A percentile compares a stretch with the other conserved stretches of the same genome.
Evolutionary conservation across 78 protist genomes (phyloP).

Genomic region (Polysphondylium violaceum): DNA sequence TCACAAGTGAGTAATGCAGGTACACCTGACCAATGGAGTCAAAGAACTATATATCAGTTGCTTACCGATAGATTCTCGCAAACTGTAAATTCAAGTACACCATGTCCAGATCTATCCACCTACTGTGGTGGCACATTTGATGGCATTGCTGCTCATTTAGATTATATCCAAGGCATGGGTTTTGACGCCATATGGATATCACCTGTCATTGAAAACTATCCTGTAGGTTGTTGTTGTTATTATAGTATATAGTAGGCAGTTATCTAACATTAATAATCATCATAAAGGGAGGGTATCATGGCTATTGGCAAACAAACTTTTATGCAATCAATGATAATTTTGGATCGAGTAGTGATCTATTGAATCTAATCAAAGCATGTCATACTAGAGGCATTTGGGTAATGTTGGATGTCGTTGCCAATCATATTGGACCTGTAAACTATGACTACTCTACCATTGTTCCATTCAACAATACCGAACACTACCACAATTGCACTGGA

Average conservation of each 20-base stretch:
- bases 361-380: constrained; percentile 69
- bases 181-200: constrained; percentile 97
- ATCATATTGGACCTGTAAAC: constrained; percentile 82
- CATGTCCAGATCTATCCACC: constrained; percentile 48
- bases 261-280: not conserved
- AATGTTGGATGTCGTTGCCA: constrained; percentile 80
- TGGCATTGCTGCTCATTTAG: constrained; percentile 84
- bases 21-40: constrained; percentile 55
- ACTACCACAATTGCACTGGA: constrained; percentile 84
- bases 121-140: constrained; percentile 96
- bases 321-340: constrained; percentile 81
- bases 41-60: constrained; percentile 71
- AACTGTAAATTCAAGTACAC: constrained; percentile 18
- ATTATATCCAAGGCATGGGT: constrained; percentile 95
- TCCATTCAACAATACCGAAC: constrained; percentile 80
- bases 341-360: constrained; percentile 85
- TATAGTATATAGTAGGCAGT: too few relatives aligned
- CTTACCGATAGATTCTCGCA: constrained; percentile 94
- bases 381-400: constrained; percentile 83
- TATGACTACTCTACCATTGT: constrained; percentile 56
- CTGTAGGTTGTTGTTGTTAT: constrained; percentile 55
- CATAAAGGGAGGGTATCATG: constrained; percentile 91
- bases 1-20: constrained; percentile 13
- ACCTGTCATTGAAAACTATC: constrained; percentile 86
- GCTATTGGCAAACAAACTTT: constrained; percentile 84